A percentile compares a stretch with the other conserved stretches of the same genome.
These are phyloP conservation scores for Colletotrichum sublineola DNA, from an alignment of 2,329 filamentous ascomycete genomes.

Conservation along the genomic window DNA sequence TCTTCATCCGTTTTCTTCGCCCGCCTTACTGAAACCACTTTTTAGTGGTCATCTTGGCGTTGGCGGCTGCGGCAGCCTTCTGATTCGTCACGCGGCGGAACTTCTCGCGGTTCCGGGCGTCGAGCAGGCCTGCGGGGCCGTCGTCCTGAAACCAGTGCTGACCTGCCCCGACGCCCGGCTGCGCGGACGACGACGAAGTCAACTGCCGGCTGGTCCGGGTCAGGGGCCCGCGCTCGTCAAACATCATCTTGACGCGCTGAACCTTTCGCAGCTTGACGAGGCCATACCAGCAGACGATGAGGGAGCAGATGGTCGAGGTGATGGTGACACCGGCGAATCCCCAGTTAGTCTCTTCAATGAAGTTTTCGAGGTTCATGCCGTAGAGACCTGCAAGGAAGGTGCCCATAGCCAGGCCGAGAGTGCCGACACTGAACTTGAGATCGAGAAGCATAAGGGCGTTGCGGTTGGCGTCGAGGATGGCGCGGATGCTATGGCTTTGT, in stretches of 20 bases:
- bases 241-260: constrained; percentile 88
- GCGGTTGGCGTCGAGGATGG: constrained; percentile 96
- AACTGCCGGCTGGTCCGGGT: constrained; percentile 45
- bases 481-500: constrained; percentile 78
- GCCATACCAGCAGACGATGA: constrained; percentile 85
- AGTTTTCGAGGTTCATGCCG: constrained; percentile 99
- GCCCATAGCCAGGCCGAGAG: constrained; percentile 92
- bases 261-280: constrained; percentile 86
- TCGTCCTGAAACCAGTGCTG: constrained; percentile 63
- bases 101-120: constrained; percentile 68
- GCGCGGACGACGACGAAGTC: constrained; percentile 2
- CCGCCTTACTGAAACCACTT: constrained; percentile 32
- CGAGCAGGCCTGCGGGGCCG: constrained; percentile 63
- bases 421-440: constrained; percentile 95
- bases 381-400: constrained; percentile 99
- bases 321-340: constrained; percentile 84
- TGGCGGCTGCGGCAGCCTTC: constrained; percentile 48
- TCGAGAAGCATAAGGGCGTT: constrained; percentile 98
- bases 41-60: constrained; percentile 62
- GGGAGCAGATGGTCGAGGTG: constrained; percentile 78
- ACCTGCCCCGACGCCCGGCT: constrained; percentile 43
- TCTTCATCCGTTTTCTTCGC: background rate
- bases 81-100: constrained; percentile 61
- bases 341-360: constrained; percentile 92
- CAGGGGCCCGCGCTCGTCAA: constrained; percentile 56